Conservation (phyloP, 192 early-diverging fungal species). For the Haplosporangium gracile region DNA sequence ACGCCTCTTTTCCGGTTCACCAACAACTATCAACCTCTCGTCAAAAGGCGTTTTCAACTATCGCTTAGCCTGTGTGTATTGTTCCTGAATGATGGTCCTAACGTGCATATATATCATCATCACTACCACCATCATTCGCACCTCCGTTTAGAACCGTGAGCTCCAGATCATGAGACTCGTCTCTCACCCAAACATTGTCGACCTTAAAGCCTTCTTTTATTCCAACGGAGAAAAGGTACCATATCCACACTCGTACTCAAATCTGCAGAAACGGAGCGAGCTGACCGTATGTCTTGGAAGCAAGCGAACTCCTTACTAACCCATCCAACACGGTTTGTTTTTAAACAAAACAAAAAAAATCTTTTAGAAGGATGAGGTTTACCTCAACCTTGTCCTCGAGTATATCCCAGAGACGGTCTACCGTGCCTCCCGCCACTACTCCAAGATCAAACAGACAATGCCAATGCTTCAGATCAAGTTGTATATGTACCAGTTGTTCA, state of each 20-base stretch:
- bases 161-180: slow-evolving; percentile 95
- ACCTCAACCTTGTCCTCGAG: slow-evolving; percentile 95
- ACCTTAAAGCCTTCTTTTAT: slow-evolving; percentile 94
- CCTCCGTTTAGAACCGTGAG: slow-evolving; percentile 82
- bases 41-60: background rate
- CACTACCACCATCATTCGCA: background rate
- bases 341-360: background rate
- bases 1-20: background rate
- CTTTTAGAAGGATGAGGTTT: slow-evolving; percentile 89
- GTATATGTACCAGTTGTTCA: slow-evolving; percentile 99
- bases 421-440: slow-evolving; percentile 90
- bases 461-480: slow-evolving; percentile 96
- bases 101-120: slow-evolving; percentile 4
- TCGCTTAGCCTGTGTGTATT: background rate
- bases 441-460: slow-evolving; percentile 94
- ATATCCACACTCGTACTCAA: background rate
- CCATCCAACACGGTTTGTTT: background rate
- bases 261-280: slow-evolving; percentile 7
- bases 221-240: slow-evolving; percentile 89
- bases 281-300: background rate
- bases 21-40: background rate
- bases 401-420: slow-evolving; percentile 98
- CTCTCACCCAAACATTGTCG: slow-evolving; percentile 93
- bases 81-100: slow-evolving; percentile 19
- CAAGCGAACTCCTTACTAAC: background rate